Evolutionary conservation across 2,329 filamentous ascomycete genomes (phyloP), one percentile per base, ranked within the genome.

Genomic region (Fusarium sp.): DNA sequence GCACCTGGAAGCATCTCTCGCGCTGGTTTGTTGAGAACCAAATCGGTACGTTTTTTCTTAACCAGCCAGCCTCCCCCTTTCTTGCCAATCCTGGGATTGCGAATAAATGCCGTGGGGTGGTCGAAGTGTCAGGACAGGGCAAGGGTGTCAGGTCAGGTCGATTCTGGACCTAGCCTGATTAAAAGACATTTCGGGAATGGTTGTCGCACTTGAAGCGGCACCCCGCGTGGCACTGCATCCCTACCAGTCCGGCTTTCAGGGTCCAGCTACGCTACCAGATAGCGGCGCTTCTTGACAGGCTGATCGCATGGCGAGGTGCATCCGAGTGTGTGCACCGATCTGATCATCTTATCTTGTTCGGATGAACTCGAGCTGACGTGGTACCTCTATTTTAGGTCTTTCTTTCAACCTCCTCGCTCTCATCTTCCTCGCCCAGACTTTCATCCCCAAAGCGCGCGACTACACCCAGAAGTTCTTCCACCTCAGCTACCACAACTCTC

Each of bases 381-480:
- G 16, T 40, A 37, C 56, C 46, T 34, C 37, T 47, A 34, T 54
- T 18, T 37, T 64, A 84, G 94, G 93, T 65, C 88, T 98, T 72
- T 93, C 93, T 14, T 86, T 96, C 79, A 97, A 97, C 79, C 89
- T 96, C 62, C 84, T 98, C 69, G 89, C 93, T 60, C 89, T 97
- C 71, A 89, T 98, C 70, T 89, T 92, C 78, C 89, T 97, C 70
- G 89, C 93, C 59, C 93, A 98, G 82, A 83, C 90, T 74, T 90
- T 91, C 77, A 93, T 97, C 78, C 94, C 95, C 54, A 91, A 90
- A 75, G 89, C 94, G 50, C 89, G 93, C 70, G 84, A 87, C 55
- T 89, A 92, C 76, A 97, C 94, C n/a, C 86, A 87, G 76, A 96
- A 94, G 74, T 97, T 97, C 84, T 94, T 97, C 82, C 87, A 89